Evolutionary conservation across 129 eudicot species (phyloP), one percentile per base, ranked within the genome.

Genomic region (Kitagawia praeruptora): DNA sequence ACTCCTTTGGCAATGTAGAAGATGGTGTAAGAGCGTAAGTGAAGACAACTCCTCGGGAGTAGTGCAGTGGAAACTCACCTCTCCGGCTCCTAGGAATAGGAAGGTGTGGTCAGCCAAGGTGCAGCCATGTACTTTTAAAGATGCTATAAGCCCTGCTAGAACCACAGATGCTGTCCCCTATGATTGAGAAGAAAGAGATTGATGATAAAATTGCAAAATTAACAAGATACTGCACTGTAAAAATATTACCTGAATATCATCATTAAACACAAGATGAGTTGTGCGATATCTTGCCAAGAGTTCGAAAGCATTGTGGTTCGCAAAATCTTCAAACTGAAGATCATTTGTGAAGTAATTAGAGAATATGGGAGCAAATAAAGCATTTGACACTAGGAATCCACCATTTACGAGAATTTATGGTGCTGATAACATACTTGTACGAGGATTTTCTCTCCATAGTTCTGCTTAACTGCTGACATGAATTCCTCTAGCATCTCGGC

Each of bases 291-390:
- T 89, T 23, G 87, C 83, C 77, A 94, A 93, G 78, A 94, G 85
- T n/a, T 93, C 91, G 71, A 94, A 94, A 40, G 98, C 98, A 58
- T 93, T 93, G 77, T 93, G 98, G 89, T 93, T 93, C 75, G 97
- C 98, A 80, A 93, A 93, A 88, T 94, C 98, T 89, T 94, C 97
- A 90, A 94, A 94, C 94, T 89, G 79, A 13, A 77, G 41, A 31
- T 14, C 19, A 27, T 4, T 8, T 61, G 28, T n/a, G 16, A 74
- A 58, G 38, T 41, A 31, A 45, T 75, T 56, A 46, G 25, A 75
- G 46, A 75, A 41, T 27, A 25, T 0, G 31, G 7, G 12, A 5
- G 41, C 34, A 41, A 5, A 70, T 28, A 40, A 40, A 42, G 44
- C 56, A 61, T 44, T 4, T 4, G 28, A 73, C 14, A 42, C 21